Base-by-base conservation (phyloP, 108 stramenopile genomes). In the Halocafeteria seosinensis region DNA sequence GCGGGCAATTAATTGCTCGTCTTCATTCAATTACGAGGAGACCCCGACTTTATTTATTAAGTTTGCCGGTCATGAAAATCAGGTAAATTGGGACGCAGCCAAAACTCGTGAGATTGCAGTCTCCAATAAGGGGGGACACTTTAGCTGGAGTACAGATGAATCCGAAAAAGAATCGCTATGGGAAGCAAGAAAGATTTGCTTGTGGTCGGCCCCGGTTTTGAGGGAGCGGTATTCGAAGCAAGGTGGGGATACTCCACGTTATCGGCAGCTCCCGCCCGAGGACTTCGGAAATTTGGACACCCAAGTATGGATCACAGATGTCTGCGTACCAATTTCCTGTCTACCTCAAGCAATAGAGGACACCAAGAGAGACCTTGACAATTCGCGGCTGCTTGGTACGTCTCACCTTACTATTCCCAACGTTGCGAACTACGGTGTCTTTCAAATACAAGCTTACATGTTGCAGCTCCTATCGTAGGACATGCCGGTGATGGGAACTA, bases 401-500 rank as follows among this genome's bases (percentile, higher is more conserved):
- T n/a, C n/a, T n/a, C n/a, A n/a, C n/a, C n/a, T n/a, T n/a, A n/a
- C n/a, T n/a, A n/a, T n/a, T n/a, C n/a, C n/a, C n/a, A n/a, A n/a
- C n/a, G n/a, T n/a, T n/a, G n/a, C n/a, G n/a, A n/a, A n/a, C n/a
- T n/a, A n/a, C n/a, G n/a, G n/a, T n/a, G n/a, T n/a, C n/a, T n/a
- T n/a, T n/a, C n/a, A n/a, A n/a, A n/a, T n/a, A n/a, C n/a, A n/a
- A n/a, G n/a, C n/a, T n/a, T n/a, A n/a, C n/a, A n/a, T n/a, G n/a
- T n/a, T n/a, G n/a, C n/a, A n/a, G 90, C 87, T 23, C 85, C 90
- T 27, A 81, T 83, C 57, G 90, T 96, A 68, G 92, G 90, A 0
- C 92, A 96, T 75, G 89, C 88, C 37, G 95, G 95, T 23, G 95
- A 94, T 67, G 95, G 92, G 0, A 97, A 94, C 71, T 94, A 92